Evolutionary conservation across 2,329 filamentous ascomycete species (phyloP), one percentile per base, ranked within the genome.

Genomic region (Nothopassalora personata): DNA sequence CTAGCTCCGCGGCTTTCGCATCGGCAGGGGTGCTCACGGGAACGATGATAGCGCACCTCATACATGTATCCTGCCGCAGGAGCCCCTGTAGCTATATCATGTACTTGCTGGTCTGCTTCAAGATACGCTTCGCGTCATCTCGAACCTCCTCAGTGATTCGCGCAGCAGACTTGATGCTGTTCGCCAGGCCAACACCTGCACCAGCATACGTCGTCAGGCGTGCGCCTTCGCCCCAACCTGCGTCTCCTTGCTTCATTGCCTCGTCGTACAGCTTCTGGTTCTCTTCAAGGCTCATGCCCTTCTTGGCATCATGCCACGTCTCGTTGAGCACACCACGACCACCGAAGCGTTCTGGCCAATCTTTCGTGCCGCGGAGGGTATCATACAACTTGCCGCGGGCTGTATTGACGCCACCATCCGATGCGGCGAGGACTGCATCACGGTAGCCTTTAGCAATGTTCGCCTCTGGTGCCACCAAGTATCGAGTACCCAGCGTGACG

Each of bases 151-250:
- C 70, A 3, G 84, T 78, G 66, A 87, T 83, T 9, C 81, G 77
- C 11, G 70, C 75, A 3, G 82, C 84, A 15, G 74, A 68, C 64
- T 76, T 76, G 1, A 83, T 74, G 43, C 78, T 71, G 49, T 71
- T 80, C 1, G 86, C 76, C 60, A 87, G 73, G 0, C 85, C 85
- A 13, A 87, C 80, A 0, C 79, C 84, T 19, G 81, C 81, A 4
- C 85, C 85, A 13, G 83, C 84, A 76, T 86, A 88, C 9, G 83
- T 83, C 4, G 82, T 84, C 74, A 86, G 74, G 59, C 84, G 76
- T 4, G 78, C 82, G 9, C 78, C 70, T 0, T 72, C 73, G 27
- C 82, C 83, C 80, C 82, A 80, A 52, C 81, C 76, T 15, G 70
- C 72, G 70, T 84, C 80, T 2, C 80, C 81, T 57, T 72, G 75